These are phyloP conservation scores for Neurospora discreta DNA, from an alignment of 495 filamentous ascomycete genomes.

Conservation along the genomic window DNA sequence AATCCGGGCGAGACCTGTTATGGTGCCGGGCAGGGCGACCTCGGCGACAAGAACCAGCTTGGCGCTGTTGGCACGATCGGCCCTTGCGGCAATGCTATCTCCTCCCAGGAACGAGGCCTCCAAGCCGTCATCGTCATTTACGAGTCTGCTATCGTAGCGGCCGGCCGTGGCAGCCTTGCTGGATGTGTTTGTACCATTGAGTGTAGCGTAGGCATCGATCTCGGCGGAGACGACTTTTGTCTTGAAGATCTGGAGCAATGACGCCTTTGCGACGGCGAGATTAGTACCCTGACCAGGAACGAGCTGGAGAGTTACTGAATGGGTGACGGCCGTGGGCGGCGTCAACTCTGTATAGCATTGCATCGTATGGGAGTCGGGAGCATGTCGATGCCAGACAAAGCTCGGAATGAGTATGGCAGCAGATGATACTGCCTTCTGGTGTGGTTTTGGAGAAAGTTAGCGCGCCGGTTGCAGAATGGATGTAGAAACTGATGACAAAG, in stretches of 20 bases:
- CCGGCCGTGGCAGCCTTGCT: constrained; percentile 11
- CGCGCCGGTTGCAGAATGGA: not conserved
- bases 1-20: constrained; percentile 70
- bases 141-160: constrained; percentile 30
- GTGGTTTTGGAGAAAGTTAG: not conserved
- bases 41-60: constrained; percentile 83
- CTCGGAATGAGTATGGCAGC: not conserved
- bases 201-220: constrained; percentile 27
- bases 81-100: constrained; percentile 40
- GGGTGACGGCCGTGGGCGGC: constrained; percentile 84
- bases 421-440: not conserved
- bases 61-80: constrained; percentile 48
- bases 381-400: constrained; percentile 13
- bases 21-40: constrained; percentile 67
- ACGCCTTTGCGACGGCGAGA: constrained; percentile 78
- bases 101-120: constrained; percentile 48
- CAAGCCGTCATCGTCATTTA: constrained; percentile 48
- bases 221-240: constrained; percentile 45
- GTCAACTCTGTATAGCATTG: constrained; percentile 81
- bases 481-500: not conserved
- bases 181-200: constrained; percentile 3
- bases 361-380: constrained; percentile 23
- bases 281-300: constrained; percentile 64
- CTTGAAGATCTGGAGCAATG: constrained; percentile 79
- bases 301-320: constrained; percentile 73